phyloP scores from a whole-genome alignment of 208 protist genomes.

The Trypanosoma brucei region DNA sequence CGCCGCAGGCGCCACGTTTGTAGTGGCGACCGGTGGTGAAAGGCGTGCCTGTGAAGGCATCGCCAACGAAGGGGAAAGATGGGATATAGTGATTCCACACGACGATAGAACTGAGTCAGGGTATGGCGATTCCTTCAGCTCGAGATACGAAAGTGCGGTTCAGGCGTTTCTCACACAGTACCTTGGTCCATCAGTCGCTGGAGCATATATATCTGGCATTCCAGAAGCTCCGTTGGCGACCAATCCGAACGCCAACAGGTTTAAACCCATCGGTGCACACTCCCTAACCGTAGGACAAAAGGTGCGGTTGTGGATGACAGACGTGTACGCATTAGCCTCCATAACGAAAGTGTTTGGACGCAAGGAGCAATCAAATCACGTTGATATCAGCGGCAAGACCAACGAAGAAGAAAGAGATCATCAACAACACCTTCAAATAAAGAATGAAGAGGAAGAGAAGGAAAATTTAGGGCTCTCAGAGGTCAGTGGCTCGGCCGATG shows the following conservation, averaged over 20 bases:
- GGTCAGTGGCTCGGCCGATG: too few relatives aligned
- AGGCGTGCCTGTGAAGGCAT: not conserved
- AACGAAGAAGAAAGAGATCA: slow-evolving; percentile 1
- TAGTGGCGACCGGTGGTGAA: slow-evolving; percentile 40
- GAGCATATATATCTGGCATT: slow-evolving; percentile 34
- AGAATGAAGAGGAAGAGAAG: not conserved
- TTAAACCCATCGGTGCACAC: slow-evolving; percentile 28
- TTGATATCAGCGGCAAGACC: slow-evolving; percentile 1
- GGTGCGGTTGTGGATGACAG: slow-evolving; percentile 84
- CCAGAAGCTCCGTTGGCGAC: slow-evolving; percentile 38
- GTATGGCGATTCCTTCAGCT: not conserved
- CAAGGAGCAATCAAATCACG: not conserved
- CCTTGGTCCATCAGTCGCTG: slow-evolving; percentile 35
- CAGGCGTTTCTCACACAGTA: slow-evolving; percentile 53
- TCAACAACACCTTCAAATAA: not conserved
- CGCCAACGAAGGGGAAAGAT: slow-evolving; percentile 16
- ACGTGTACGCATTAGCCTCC: slow-evolving; percentile 75
- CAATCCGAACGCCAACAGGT: slow-evolving; percentile 25
- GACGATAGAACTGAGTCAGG: slow-evolving; percentile 35
- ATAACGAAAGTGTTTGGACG: slow-evolving; percentile 25
- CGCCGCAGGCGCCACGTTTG: slow-evolving; percentile 49
- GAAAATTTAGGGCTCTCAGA: too few relatives aligned
- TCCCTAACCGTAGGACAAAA: slow-evolving; percentile 51
- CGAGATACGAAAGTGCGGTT: slow-evolving; percentile 50
- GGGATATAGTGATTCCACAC: slow-evolving; percentile 76